A percentile compares a stretch with the other conserved stretches of the same genome.
Conservation (phyloP, 75 land plant genomes). For the Cunninghamia lanceolata region DNA sequence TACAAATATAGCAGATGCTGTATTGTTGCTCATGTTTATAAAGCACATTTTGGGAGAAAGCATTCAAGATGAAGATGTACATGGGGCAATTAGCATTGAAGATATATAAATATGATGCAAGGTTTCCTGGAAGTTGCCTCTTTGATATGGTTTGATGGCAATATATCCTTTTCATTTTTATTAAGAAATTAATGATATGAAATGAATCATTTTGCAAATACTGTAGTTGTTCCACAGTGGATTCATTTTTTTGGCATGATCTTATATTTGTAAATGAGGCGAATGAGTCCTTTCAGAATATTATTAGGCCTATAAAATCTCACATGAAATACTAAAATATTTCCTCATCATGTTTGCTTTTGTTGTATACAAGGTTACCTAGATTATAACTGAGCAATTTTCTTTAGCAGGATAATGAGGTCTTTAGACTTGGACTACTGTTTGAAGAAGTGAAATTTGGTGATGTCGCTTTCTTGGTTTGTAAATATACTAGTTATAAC, state of each 20-base stretch:
- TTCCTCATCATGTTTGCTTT: not conserved
- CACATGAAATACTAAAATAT: not conserved
- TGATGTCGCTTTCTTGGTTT: not conserved
- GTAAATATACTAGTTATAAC: not conserved
- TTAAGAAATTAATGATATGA: not conserved
- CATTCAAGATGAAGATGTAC: not conserved
- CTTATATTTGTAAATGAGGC: not conserved
- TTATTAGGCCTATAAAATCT: not conserved
- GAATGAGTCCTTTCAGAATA: not conserved
- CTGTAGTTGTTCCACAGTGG: not conserved
- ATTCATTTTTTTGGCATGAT: not conserved
- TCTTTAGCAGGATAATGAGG: not conserved
- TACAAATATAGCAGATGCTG: slow-evolving; percentile 7
- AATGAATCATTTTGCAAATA: slow-evolving; percentile 2
- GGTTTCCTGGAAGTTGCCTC: not conserved
- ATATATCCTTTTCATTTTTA: not conserved
- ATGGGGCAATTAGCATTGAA: not conserved
- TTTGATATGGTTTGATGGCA: not conserved
- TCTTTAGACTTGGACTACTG: not conserved
- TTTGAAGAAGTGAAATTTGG: not conserved
- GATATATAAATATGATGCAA: not conserved
- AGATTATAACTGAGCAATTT: not conserved
- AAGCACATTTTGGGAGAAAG: not conserved
- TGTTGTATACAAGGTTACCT: not conserved
- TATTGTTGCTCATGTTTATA: not conserved